Evolutionary conservation across 2,329 filamentous ascomycete species (phyloP).

Genomic region (Talaromyces sp.): DNA sequence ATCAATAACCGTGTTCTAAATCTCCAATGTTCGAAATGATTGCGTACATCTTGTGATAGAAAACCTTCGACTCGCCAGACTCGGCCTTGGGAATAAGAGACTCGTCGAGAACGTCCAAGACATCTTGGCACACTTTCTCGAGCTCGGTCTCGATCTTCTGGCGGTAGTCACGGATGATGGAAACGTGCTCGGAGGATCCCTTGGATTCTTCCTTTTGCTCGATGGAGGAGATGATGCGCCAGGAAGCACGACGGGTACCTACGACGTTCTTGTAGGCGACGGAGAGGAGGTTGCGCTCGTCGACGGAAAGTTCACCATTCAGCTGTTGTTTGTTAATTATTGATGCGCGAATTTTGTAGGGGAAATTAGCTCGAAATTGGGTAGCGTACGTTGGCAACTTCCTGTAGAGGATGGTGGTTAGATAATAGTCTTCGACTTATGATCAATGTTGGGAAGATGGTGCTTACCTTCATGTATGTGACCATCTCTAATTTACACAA

Average conservation of each 20-base stretch:
- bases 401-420: conserved; percentile 49
- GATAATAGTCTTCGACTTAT: not conserved
- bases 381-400: conserved; percentile 81
- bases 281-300: conserved; percentile 93
- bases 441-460: conserved; percentile 12
- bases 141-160: conserved; percentile 97
- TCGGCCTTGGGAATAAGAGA: conserved; percentile 92
- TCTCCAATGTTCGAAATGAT: not conserved
- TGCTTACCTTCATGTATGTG: conserved; percentile 85
- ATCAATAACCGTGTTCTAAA: not conserved
- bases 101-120: conserved; percentile 90
- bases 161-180: conserved; percentile 95
- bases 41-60: conserved; percentile 98
- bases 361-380: conserved; percentile 15
- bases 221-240: conserved; percentile 97
- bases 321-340: conserved; percentile 47
- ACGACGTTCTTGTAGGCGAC: conserved; percentile 99
- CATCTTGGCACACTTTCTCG: conserved; percentile 96
- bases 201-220: conserved; percentile 99
- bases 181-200: conserved; percentile 88
- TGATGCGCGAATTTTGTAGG: not conserved
- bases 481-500: conserved; percentile 72
- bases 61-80: conserved; percentile 97
- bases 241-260: conserved; percentile 91
- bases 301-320: conserved; percentile 66